A percentile compares a stretch with the other conserved stretches of the same genome.
Evolutionary conservation across 495 filamentous ascomycete genomes (phyloP).

Genomic region (Lasiosphaeria miniovina): DNA sequence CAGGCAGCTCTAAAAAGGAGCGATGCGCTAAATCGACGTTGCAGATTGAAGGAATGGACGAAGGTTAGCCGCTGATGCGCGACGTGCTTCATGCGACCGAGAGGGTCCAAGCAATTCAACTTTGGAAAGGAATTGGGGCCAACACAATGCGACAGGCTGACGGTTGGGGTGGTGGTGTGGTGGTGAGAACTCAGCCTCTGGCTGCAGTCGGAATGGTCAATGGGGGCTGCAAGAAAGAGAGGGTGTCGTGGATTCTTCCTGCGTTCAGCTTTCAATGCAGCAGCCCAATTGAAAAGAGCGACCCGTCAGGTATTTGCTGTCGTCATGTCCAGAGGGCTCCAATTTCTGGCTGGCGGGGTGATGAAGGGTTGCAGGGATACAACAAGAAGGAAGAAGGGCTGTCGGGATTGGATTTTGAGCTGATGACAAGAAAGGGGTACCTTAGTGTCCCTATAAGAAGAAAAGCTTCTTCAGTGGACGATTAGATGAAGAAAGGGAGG

Average conservation of each 20-base stretch:
- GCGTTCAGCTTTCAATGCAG: neutral
- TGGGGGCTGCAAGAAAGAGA: neutral
- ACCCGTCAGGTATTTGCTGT: neutral
- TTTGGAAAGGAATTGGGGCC: conserved; percentile 4
- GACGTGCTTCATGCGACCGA: conserved; percentile 26
- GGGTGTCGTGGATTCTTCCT: conserved; percentile 3
- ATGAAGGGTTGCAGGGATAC: neutral
- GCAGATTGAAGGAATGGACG: conserved; percentile 19
- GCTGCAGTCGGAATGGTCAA: conserved; percentile 1
- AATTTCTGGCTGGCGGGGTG: conserved; percentile 1
- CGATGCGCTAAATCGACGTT: conserved; percentile 6
- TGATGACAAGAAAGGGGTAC: neutral
- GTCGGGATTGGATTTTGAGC: neutral
- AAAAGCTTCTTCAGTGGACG: too few species aligned
- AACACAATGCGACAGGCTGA: conserved; percentile 1
- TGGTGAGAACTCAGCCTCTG: conserved; percentile 17
- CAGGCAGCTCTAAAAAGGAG: conserved; percentile 6
- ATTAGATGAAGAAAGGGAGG: too few species aligned
- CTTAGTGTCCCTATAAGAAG: too few species aligned
- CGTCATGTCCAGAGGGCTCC: conserved; percentile 2
- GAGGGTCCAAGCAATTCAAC: conserved; percentile 12
- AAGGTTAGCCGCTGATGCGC: conserved; percentile 16
- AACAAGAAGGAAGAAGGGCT: neutral
- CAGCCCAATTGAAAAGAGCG: conserved; percentile 2
- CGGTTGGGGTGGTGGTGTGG: conserved; percentile 2